A percentile compares a stretch with the other conserved stretches of the same genome.
Conservation (phyloP, 768 basidiomycete genomes). For the Lentinus brumalis region DNA sequence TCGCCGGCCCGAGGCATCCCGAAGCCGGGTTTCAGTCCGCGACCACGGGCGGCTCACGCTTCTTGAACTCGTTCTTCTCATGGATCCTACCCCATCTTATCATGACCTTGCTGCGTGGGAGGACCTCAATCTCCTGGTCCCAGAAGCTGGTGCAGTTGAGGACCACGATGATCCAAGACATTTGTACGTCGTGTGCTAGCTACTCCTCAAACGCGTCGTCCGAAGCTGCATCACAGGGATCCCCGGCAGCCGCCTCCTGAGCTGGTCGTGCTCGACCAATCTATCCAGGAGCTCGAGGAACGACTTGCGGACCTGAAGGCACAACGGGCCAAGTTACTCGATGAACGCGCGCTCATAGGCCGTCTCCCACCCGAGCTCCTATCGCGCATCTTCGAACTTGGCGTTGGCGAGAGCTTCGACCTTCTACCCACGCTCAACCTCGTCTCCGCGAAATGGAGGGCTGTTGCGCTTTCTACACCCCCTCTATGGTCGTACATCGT, state of each 20-base stretch:
- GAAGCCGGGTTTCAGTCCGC: too few species aligned
- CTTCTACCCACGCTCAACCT: slow-evolving; percentile 26
- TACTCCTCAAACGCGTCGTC: background rate
- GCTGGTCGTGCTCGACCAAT: slow-evolving; percentile 27
- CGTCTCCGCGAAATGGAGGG: slow-evolving; percentile 32
- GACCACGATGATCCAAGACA: slow-evolving; percentile 8
- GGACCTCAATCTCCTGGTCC: slow-evolving; percentile 6
- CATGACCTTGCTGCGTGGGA: slow-evolving; percentile 18
- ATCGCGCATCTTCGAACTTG: slow-evolving; percentile 33
- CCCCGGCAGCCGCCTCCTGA: slow-evolving; percentile 27
- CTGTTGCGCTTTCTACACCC: slow-evolving; percentile 28
- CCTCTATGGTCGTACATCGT: slow-evolving; percentile 33
- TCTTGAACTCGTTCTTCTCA: background rate
- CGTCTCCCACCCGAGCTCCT: slow-evolving; percentile 33
- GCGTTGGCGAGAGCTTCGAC: slow-evolving; percentile 27
- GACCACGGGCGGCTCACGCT: too few species aligned
- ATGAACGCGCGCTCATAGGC: slow-evolving; percentile 27
- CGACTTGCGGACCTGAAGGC: slow-evolving; percentile 27
- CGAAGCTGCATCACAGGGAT: slow-evolving; percentile 21
- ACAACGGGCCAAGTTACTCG: slow-evolving; percentile 25
- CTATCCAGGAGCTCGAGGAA: slow-evolving; percentile 27
- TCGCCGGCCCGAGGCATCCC: too few species aligned
- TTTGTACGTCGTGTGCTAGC: background rate
- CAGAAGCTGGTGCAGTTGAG: background rate
- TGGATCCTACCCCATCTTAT: slow-evolving; percentile 23